A percentile compares a stretch with the other conserved stretches of the same genome.
phyloP scores from a whole-genome alignment of 2,329 filamentous ascomycete species.

The Aspergillus ibericus region DNA sequence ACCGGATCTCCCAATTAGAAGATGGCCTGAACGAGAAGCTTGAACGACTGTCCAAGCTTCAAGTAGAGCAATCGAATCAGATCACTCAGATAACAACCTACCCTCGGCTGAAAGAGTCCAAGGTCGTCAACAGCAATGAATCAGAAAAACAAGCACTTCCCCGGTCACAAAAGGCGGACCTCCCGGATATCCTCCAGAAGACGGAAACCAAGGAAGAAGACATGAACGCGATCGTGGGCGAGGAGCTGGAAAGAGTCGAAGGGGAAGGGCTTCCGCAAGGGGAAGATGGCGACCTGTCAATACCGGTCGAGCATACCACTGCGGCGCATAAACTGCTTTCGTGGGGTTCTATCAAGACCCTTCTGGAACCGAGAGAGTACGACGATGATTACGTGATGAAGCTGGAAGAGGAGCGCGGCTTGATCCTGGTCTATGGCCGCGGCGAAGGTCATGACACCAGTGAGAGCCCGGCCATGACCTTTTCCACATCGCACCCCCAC shows the following conservation, averaged over 20 bases:
- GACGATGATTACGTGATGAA: constrained; percentile 73
- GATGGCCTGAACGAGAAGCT: constrained; percentile 30
- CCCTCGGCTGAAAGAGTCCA: constrained; percentile 2
- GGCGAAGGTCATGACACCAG: constrained; percentile 70
- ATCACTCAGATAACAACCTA: constrained; percentile 11
- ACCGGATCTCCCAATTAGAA: constrained; percentile 34
- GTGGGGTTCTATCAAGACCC: constrained; percentile 66
- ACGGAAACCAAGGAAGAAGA: constrained; percentile 16
- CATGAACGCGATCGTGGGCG: not conserved
- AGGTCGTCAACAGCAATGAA: constrained; percentile 6
- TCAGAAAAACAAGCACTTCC: constrained; percentile 15
- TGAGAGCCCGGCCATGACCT: constrained; percentile 44
- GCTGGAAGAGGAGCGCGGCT: constrained; percentile 70
- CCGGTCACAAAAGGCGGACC: constrained; percentile 28
- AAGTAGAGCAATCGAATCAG: constrained; percentile 18
- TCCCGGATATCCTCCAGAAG: constrained; percentile 11
- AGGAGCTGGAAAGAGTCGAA: constrained; percentile 5
- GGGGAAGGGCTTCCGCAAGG: constrained; percentile 16
- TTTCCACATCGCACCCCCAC: constrained; percentile 18
- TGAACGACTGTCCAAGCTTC: constrained; percentile 17
- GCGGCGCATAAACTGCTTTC: constrained; percentile 78
- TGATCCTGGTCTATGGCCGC: constrained; percentile 73
- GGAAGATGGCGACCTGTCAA: constrained; percentile 61
- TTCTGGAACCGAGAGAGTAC: constrained; percentile 60
- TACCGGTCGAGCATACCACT: constrained; percentile 84